These are phyloP conservation scores for Wickerhamomyces sp. DNA, from an alignment of 1,139 yeast genomes.

Conservation along the genomic window DNA sequence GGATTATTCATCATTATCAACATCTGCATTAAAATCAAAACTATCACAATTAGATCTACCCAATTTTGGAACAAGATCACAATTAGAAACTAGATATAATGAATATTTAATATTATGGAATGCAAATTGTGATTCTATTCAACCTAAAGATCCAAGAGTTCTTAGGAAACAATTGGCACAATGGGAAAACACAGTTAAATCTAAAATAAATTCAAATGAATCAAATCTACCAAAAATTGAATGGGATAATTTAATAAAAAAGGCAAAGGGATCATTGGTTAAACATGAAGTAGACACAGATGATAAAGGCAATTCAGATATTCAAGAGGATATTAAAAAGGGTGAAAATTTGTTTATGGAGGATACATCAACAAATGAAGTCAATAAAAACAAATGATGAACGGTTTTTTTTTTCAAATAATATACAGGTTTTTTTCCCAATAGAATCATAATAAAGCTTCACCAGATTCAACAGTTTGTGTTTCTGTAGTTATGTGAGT, in stretches of 20 bases:
- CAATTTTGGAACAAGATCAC: conserved; percentile 55
- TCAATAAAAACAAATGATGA: no score
- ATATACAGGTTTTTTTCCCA: no score
- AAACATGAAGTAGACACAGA: no score
- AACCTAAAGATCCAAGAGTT: conserved; percentile 54
- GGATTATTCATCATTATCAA: conserved; percentile 56
- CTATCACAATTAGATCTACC: conserved; percentile 52
- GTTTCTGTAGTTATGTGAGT: no score
- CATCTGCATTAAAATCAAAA: conserved; percentile 58
- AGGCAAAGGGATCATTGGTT: conserved; percentile 36
- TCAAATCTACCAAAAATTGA: conserved; percentile 41
- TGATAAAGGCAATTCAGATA: background rate
- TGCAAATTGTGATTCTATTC: conserved; percentile 73
- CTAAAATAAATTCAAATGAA: conserved; percentile 10
- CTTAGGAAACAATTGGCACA: conserved; percentile 51
- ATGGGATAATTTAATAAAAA: conserved; percentile 44
- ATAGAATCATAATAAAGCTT: no score
- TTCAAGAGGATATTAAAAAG: background rate
- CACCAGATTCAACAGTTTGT: no score
- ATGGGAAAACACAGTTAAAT: conserved; percentile 55
- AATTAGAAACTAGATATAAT: conserved; percentile 65
- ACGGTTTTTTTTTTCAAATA: no score
- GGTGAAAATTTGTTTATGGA: background rate
- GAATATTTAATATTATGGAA: conserved; percentile 80
- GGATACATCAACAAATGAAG: no score